Evolutionary conservation across 768 basidiomycete genomes (phyloP).

Genomic region (Tephrocybe rancida): DNA sequence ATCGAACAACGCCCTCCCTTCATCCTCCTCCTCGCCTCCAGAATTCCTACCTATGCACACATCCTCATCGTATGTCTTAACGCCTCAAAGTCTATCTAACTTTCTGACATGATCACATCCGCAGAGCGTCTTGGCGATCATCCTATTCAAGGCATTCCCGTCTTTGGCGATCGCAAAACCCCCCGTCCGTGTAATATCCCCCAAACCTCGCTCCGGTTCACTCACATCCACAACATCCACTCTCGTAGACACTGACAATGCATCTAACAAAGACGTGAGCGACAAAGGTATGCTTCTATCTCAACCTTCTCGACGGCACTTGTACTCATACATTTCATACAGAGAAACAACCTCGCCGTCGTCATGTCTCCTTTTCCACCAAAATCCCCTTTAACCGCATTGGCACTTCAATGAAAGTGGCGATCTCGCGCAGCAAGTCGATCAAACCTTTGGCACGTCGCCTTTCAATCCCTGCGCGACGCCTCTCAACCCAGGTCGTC

Average conservation of each 20-base stretch:
- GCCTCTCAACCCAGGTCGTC: background rate
- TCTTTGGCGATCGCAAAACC: background rate
- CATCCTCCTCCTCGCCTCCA: background rate
- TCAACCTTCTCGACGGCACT: too few species aligned
- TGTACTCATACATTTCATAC: background rate
- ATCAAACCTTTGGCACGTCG: background rate
- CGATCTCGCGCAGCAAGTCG: background rate
- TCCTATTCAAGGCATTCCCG: background rate
- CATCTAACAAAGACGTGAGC: background rate
- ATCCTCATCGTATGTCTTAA: conserved; percentile 3
- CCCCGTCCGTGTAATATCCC: background rate
- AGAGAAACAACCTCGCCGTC: background rate
- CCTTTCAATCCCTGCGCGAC: background rate
- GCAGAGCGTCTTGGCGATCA: conserved; percentile 5
- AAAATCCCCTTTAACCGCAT: background rate
- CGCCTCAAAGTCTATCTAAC: background rate
- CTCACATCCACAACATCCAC: conserved; percentile 3
- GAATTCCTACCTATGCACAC: conserved; percentile 1
- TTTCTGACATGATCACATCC: conserved; percentile 4
- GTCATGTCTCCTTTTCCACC: background rate
- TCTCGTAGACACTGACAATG: background rate
- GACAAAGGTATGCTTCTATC: background rate
- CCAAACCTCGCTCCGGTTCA: conserved; percentile 1
- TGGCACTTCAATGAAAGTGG: background rate
- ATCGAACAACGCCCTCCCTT: conserved; percentile 9